Conservation (phyloP, 345 rosid species). For the Angophora floribunda region DNA sequence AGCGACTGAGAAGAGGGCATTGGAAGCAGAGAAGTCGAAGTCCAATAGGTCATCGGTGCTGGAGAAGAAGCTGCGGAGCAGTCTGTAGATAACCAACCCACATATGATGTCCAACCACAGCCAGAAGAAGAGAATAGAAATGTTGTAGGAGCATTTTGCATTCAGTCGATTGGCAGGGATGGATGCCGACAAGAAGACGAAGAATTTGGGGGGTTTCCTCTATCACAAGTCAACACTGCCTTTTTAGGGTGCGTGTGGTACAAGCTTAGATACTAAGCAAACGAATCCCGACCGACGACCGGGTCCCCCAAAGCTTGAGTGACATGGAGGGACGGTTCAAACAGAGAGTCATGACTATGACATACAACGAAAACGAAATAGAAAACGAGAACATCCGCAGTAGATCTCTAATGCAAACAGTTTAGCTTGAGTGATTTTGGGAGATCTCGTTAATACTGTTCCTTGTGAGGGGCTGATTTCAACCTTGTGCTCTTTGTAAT, state of each 20-base stretch:
- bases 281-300: background rate
- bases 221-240: background rate
- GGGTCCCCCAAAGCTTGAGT: background rate
- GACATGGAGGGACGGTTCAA: background rate
- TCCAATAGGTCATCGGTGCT: constrained; percentile 43
- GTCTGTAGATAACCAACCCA: constrained; percentile 49
- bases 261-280: too few relatives aligned
- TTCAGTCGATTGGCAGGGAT: background rate
- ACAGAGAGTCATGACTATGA: background rate
- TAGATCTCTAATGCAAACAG: too few relatives aligned
- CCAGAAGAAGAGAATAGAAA: background rate
- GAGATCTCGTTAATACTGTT: too few relatives aligned
- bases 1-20: constrained; percentile 67
- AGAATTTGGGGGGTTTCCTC: background rate
- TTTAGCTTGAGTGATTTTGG: too few relatives aligned
- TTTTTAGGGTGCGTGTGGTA: background rate
- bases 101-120: constrained; percentile 88
- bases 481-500: too few relatives aligned
- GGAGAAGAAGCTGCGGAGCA: constrained; percentile 38
- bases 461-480: too few relatives aligned
- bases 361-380: background rate
- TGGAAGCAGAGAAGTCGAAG: constrained; percentile 46
- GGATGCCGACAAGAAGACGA: background rate
- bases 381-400: too few relatives aligned
- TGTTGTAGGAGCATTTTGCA: background rate